phyloP scores from a whole-genome alignment of 352 stramenopile species.

The Pseudoperonospora humuli region DNA sequence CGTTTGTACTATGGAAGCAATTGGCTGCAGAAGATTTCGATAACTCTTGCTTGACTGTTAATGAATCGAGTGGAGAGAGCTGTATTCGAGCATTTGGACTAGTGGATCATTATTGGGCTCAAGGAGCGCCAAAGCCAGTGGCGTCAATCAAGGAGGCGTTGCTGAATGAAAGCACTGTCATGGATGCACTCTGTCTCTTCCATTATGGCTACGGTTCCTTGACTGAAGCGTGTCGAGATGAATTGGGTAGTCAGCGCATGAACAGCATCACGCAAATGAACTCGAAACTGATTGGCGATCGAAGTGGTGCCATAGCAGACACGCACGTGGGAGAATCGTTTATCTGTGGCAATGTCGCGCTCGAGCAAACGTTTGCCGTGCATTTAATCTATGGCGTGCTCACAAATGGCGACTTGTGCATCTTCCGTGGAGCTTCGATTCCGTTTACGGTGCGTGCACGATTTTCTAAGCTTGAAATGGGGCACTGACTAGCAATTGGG shows the following conservation, averaged over 20 bases:
- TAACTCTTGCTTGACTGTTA: slow-evolving; percentile 6
- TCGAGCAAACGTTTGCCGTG: slow-evolving; percentile 58
- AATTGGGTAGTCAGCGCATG: slow-evolving; percentile 63
- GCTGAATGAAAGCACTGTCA: slow-evolving; percentile 58
- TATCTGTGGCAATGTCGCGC: slow-evolving; percentile 46
- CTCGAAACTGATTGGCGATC: slow-evolving; percentile 48
- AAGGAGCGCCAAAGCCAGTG: slow-evolving; percentile 12
- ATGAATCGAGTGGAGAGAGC: slow-evolving; percentile 3
- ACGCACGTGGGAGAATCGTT: slow-evolving; percentile 56
- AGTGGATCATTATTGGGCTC: slow-evolving; percentile 34
- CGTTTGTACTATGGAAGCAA: slow-evolving; percentile 67
- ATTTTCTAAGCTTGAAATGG: neutral
- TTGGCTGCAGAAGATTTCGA: slow-evolving; percentile 38
- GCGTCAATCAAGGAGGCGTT: slow-evolving; percentile 47
- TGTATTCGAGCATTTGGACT: slow-evolving; percentile 24
- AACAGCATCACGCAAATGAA: slow-evolving; percentile 53
- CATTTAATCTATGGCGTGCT: slow-evolving; percentile 59
- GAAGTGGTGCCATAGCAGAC: slow-evolving; percentile 44
- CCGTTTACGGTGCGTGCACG: slow-evolving; percentile 51
- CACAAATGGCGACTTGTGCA: slow-evolving; percentile 58
- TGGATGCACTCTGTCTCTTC: slow-evolving; percentile 58
- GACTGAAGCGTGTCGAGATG: slow-evolving; percentile 43
- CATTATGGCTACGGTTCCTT: slow-evolving; percentile 61
- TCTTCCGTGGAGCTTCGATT: slow-evolving; percentile 63
- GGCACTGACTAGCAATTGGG: neutral